phyloP scores from a whole-genome alignment of 371 early-diverging fungal genomes.

The Blyttiomyces sp. region DNA sequence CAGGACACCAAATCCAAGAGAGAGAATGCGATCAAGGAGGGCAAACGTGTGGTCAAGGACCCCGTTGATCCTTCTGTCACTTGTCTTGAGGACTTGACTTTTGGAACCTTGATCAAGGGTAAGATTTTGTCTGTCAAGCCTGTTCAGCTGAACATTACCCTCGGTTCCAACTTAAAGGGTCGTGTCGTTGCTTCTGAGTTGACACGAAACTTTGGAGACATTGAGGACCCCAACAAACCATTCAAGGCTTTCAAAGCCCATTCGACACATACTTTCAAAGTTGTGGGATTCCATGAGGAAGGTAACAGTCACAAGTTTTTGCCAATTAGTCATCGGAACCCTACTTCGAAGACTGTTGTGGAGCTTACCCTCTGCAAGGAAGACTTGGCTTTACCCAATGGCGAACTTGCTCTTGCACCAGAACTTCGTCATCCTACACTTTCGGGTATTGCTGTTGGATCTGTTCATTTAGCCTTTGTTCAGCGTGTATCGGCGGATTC shows the following conservation, averaged over 20 bases:
- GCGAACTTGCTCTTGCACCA: conserved; percentile 27
- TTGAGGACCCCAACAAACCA: conserved; percentile 44
- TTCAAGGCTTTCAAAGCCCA: conserved; percentile 41
- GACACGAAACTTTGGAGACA: conserved; percentile 41
- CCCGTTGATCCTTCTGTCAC: conserved; percentile 47
- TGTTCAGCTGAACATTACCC: conserved; percentile 55
- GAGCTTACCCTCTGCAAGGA: conserved; percentile 45
- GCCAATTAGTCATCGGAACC: conserved; percentile 55
- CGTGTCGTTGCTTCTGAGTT: conserved; percentile 66
- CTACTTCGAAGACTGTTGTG: conserved; percentile 41
- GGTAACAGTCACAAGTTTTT: conserved; percentile 57
- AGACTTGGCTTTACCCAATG: conserved; percentile 31
- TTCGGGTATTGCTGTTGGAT: conserved; percentile 49
- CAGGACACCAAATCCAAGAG: background rate
- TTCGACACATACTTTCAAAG: conserved; percentile 50
- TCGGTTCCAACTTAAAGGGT: conserved; percentile 66
- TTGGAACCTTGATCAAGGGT: conserved; percentile 56
- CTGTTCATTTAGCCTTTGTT: conserved; percentile 56
- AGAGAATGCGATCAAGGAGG: background rate
- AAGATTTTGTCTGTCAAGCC: conserved; percentile 54
- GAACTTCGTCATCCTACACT: conserved; percentile 18
- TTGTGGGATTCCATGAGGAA: conserved; percentile 60
- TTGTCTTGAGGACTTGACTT: conserved; percentile 53
- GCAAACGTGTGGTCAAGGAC: conserved; percentile 29
- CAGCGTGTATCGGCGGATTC: conserved; percentile 43